phyloP scores from a whole-genome alignment of 192 early-diverging fungal species.

The Mortierella alpina region DNA sequence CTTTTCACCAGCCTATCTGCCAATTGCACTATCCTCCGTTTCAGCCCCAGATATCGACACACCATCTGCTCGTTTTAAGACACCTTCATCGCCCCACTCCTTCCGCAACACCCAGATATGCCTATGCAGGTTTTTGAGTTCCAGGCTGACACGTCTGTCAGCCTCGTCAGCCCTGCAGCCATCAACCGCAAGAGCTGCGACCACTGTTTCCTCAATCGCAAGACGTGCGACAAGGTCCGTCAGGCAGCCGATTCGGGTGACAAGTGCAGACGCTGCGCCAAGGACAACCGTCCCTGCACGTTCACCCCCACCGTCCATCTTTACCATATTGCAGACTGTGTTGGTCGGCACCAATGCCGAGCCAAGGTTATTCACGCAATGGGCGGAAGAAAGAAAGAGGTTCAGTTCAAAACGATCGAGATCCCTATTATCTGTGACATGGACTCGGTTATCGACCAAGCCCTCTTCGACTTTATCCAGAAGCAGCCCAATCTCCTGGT shows the following conservation, averaged over 20 bases:
- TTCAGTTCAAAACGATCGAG: slow-evolving; percentile 49
- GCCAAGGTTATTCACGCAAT: slow-evolving; percentile 55
- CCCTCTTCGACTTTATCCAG: slow-evolving; percentile 49
- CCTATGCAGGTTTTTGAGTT: slow-evolving; percentile 53
- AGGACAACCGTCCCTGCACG: slow-evolving; percentile 52
- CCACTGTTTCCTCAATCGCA: slow-evolving; percentile 51
- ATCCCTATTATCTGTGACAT: slow-evolving; percentile 53
- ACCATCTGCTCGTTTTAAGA: neutral
- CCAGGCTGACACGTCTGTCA: slow-evolving; percentile 47
- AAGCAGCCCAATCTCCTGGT: slow-evolving; percentile 46
- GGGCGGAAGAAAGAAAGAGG: slow-evolving; percentile 51
- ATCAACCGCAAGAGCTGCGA: slow-evolving; percentile 49
- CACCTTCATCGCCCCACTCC: neutral
- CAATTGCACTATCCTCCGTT: neutral
- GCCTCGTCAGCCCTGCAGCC: slow-evolving; percentile 45
- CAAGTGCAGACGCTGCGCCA: slow-evolving; percentile 49
- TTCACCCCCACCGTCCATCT: slow-evolving; percentile 52
- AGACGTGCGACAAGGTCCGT: slow-evolving; percentile 53
- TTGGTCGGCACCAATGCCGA: slow-evolving; percentile 51
- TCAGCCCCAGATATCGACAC: neutral
- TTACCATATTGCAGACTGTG: slow-evolving; percentile 53
- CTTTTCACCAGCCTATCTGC: neutral
- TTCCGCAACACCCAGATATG: neutral
- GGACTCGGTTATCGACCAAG: slow-evolving; percentile 26
- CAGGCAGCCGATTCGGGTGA: slow-evolving; percentile 33